Evolutionary conservation across 192 early-diverging fungal genomes (phyloP), one percentile per base, ranked within the genome.

Genomic region (Bifiguratus adelaidae): DNA sequence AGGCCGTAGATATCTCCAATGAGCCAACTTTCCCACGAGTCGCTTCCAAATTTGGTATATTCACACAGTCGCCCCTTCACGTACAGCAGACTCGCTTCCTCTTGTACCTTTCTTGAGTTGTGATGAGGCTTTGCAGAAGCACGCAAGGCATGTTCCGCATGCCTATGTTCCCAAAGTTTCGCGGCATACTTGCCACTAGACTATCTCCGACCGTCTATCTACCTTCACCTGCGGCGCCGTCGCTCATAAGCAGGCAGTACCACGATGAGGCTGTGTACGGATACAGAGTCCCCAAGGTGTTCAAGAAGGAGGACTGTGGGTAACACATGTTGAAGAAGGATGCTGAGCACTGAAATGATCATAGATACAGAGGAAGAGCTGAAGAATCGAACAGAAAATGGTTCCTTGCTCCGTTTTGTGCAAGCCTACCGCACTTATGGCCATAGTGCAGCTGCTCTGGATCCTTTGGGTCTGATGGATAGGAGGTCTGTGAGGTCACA

Each of bases 201-300:
- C n/a, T n/a, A n/a, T n/a, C n/a, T n/a, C n/a, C n/a, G n/a, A n/a
- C n/a, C n/a, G n/a, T n/a, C n/a, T n/a, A n/a, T n/a, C n/a, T n/a
- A n/a, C n/a, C n/a, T n/a, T n/a, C n/a, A n/a, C n/a, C n/a, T n/a
- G n/a, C n/a, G n/a, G n/a, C n/a, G n/a, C n/a, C n/a, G n/a, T n/a
- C n/a, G n/a, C n/a, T n/a, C n/a, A n/a, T n/a, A n/a, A 8, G 15
- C 18, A 40, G 37, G 13, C 27, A 28, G 22, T 96, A 92, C 60
- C 85, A 89, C 55, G 81, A 88, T 37, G 74, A 80, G 26, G 81
- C 82, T 33, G 82, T 83, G 2, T 94, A 91, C 56, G 93, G 93
- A 8, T 96, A 85, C 60, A 77, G 93, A n/a, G 73, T 78, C 4
- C 84, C 88, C 30, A 76, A 79, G 16, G 68, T 63, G 21, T 73